These are phyloP conservation scores for Podospora pseudopauciseta DNA, from an alignment of 495 filamentous ascomycete genomes.

Conservation along the genomic window DNA sequence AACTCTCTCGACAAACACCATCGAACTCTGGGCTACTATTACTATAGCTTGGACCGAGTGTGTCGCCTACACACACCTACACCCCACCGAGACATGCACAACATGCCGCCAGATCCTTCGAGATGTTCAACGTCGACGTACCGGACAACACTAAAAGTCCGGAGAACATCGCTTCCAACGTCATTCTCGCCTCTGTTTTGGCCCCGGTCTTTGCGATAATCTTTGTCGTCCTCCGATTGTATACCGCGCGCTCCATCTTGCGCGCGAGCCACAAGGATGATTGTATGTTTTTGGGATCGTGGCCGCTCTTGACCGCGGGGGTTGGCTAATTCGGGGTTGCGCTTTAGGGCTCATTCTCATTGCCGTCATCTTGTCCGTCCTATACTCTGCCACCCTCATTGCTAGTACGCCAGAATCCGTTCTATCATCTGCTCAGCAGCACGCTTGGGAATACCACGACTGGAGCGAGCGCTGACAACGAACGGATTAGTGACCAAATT, in stretches of 20 bases:
- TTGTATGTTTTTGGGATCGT: slow-evolving; percentile 16
- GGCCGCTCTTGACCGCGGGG: not conserved
- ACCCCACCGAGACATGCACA: not conserved
- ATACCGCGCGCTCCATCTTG: slow-evolving; percentile 23
- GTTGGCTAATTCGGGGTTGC: not conserved
- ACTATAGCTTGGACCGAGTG: not conserved
- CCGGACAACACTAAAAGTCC: not conserved
- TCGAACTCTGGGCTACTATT: not conserved
- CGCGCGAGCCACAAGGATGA: slow-evolving; percentile 22
- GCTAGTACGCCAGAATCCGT: not conserved
- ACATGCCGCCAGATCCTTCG: not conserved
- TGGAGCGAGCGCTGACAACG: too few relatives aligned
- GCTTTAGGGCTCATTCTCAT: slow-evolving; percentile 11
- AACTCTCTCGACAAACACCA: not conserved
- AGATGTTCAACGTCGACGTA: not conserved
- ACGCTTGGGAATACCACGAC: too few relatives aligned
- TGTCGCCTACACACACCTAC: not conserved
- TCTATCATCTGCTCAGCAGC: not conserved
- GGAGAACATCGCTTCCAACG: not conserved
- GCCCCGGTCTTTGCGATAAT: slow-evolving; percentile 20
- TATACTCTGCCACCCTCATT: not conserved
- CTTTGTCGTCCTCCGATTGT: slow-evolving; percentile 26
- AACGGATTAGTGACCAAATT: not conserved
- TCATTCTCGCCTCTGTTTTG: slow-evolving; percentile 19
- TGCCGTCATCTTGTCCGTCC: not conserved